Evolutionary conservation across 495 filamentous ascomycete species (phyloP).

Genomic region (Aspergillus coremiiformis): DNA sequence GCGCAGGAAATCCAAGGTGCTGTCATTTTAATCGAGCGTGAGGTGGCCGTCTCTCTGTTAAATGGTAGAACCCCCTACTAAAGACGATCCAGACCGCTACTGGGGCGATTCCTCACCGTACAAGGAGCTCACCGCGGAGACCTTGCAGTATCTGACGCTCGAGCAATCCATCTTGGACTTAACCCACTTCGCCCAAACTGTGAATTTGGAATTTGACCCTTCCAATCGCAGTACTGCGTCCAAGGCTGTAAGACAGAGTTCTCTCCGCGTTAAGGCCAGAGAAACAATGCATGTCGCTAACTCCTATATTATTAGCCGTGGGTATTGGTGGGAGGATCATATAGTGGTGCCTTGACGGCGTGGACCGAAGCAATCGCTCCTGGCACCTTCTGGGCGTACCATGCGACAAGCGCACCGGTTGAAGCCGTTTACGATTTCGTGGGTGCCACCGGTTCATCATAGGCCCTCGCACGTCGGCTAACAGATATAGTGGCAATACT

Average conservation of each 20-base stretch:
- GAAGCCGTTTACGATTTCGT: conserved; percentile 54
- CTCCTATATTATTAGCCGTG: conserved; percentile 41
- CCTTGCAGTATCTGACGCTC: conserved; percentile 55
- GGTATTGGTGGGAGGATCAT: conserved; percentile 58
- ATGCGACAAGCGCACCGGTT: conserved; percentile 55
- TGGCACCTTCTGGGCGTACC: conserved; percentile 62
- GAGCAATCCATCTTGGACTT: conserved; percentile 56
- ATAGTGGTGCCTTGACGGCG: conserved; percentile 55
- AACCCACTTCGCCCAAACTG: conserved; percentile 54
- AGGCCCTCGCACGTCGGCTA: neutral
- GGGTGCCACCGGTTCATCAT: neutral
- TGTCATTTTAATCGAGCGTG: conserved; percentile 51
- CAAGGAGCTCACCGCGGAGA: conserved; percentile 44
- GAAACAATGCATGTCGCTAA: neutral
- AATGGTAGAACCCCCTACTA: neutral
- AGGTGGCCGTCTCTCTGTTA: conserved; percentile 9
- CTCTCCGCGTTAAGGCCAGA: neutral
- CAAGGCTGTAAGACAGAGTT: conserved; percentile 33
- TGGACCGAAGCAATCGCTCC: conserved; percentile 54
- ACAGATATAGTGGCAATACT: conserved; percentile 51
- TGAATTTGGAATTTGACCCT: conserved; percentile 50
- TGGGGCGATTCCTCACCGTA: conserved; percentile 58
- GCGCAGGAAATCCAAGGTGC: conserved; percentile 50
- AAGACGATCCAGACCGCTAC: conserved; percentile 41
- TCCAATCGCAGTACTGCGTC: conserved; percentile 44